Base-by-base conservation (phyloP, 2,329 filamentous ascomycete species). In the Neocucurbitaria cava region DNA sequence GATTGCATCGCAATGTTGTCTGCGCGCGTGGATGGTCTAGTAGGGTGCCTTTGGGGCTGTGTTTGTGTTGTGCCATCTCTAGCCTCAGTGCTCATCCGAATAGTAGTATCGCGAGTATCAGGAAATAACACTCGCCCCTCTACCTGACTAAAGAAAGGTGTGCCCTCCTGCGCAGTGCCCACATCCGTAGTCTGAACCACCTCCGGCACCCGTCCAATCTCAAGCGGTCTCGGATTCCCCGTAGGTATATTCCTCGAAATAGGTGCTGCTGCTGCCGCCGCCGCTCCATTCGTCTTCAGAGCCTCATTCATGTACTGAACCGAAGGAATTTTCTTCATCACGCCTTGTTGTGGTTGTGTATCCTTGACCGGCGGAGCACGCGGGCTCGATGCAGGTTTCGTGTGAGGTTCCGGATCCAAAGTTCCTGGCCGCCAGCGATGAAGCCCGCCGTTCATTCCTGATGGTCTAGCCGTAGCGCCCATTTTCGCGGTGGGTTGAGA, bases 301-400 rank as follows among this genome's bases (percentile, higher is more conserved):
- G 58, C 61, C 1, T 46, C 48, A 8, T 70, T 69, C 41, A 70
- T 58, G n/a, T 58, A 56, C 13, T 62, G 60, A 0, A 64, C 61
- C 0, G 67, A 69, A 1, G 65, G 64, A 23, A 44, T 5, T 11
- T 58, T 58, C 23, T 61, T 61, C 20, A 23, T 48, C 24, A 31
- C 46, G 28, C 44, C 54, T 13, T 21, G 43, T 9, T 26, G 41
- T 48, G 8, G 8, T 11, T 10, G 18, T 18, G 23, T 39, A 21
- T 21, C 23, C 36, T n/a, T n/a, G n/a, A n/a, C n/a, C n/a, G n/a
- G n/a, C n/a, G n/a, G n/a, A 21, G 10, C 10, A n/a, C 18, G 11
- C 18, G 18, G n/a, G 5, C 36, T n/a, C 40, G 28, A 33, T 40
- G 39, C n/a, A 17, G 31, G n/a, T n/a, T 15, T 11, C 18, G 10